Evolutionary conservation across 306 rosid species (phyloP).

Genomic region (Ormosia emarginata): DNA sequence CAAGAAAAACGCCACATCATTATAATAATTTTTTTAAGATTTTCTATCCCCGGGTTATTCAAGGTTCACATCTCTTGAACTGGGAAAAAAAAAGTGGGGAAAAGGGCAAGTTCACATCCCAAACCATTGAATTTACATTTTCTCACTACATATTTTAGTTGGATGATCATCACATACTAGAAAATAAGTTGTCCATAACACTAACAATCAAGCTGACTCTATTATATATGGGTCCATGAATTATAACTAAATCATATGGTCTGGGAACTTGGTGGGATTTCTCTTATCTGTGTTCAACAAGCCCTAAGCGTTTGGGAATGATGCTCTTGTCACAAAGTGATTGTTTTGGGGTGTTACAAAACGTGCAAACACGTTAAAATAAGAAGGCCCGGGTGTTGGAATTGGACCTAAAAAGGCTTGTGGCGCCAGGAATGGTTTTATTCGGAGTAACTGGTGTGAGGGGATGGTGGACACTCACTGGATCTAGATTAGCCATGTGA

Average conservation of each 20-base stretch:
- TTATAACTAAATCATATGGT: conserved; percentile 26
- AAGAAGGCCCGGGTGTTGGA: conserved; percentile 41
- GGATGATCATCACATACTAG: background rate
- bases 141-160: background rate
- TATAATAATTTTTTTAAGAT: background rate
- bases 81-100: background rate
- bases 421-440: background rate
- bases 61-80: background rate
- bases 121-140: background rate
- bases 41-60: background rate
- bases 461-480: conserved; percentile 2
- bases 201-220: background rate
- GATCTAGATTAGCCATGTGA: conserved; percentile 42
- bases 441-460: background rate
- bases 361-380: conserved; percentile 22
- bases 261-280: background rate
- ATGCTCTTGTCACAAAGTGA: conserved; percentile 38
- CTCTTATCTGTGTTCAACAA: conserved; percentile 4
- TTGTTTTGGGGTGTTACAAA: conserved; percentile 32
- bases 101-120: background rate
- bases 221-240: conserved; percentile 28
- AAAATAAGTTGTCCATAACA: background rate
- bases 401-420: conserved; percentile 1
- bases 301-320: conserved; percentile 26
- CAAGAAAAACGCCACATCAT: background rate